Conservation (phyloP, 1,284 basidiomycete species). For the Melampsora occidentalis region DNA sequence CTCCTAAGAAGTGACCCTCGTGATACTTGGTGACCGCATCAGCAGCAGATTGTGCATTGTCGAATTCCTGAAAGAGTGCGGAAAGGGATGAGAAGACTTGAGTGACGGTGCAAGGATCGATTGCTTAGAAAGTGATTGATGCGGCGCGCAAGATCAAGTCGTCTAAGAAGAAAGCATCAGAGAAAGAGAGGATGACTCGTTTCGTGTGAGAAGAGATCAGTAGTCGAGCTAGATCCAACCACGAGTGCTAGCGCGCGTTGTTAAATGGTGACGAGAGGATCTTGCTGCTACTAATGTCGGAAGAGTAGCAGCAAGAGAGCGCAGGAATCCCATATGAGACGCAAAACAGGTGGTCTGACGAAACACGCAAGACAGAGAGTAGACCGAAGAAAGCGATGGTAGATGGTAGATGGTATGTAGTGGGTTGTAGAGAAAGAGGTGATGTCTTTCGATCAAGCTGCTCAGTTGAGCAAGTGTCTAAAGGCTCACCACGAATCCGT, state of each 20-base stretch:
- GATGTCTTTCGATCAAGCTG: background rate
- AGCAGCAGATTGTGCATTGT: constrained; percentile 70
- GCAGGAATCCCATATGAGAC: background rate
- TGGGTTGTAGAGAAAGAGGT: background rate
- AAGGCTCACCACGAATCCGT: constrained; percentile 44
- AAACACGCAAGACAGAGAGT: background rate
- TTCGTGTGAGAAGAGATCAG: constrained; percentile 1
- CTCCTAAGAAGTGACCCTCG: constrained; percentile 80
- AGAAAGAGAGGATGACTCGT: background rate
- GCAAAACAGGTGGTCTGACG: background rate
- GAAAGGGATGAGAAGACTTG: constrained; percentile 6
- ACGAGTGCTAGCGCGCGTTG: background rate
- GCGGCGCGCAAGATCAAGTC: background rate
- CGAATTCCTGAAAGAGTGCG: constrained; percentile 66
- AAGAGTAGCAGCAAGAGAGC: background rate
- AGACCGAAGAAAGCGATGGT: constrained; percentile 4
- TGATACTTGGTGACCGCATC: constrained; percentile 78
- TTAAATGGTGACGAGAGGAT: background rate
- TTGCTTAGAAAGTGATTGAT: constrained; percentile 5
- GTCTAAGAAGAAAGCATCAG: background rate
- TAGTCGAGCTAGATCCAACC: background rate
- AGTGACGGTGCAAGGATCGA: background rate
- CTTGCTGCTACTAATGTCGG: background rate
- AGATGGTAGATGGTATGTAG: constrained; percentile 43
- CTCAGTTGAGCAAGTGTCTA: background rate